phyloP scores from a whole-genome alignment of 2,329 filamentous ascomycete species.

The Exophiala bonariae region DNA sequence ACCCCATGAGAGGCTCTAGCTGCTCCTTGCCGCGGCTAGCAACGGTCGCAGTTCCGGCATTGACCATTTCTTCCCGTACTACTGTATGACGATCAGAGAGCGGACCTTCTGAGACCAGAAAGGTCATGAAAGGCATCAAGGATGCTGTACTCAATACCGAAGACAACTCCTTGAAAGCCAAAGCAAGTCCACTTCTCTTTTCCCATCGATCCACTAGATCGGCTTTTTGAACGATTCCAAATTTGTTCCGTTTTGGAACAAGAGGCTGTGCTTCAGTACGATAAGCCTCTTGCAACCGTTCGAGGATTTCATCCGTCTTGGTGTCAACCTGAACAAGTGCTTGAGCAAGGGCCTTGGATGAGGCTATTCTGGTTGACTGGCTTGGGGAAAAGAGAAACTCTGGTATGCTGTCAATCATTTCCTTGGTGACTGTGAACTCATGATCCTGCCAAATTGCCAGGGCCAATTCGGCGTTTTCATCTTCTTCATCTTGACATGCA shows the following conservation, averaged over 20 bases:
- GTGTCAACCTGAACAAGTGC: slow-evolving; percentile 63
- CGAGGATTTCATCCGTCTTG: slow-evolving; percentile 63
- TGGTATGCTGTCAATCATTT: slow-evolving; percentile 67
- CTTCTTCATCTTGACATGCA: slow-evolving; percentile 84
- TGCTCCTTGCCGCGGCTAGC: slow-evolving; percentile 76
- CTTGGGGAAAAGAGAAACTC: slow-evolving; percentile 80
- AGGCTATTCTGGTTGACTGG: slow-evolving; percentile 76
- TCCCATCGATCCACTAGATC: slow-evolving; percentile 91
- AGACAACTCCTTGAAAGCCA: slow-evolving; percentile 81
- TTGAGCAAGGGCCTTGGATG: slow-evolving; percentile 78
- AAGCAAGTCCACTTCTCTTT: slow-evolving; percentile 80
- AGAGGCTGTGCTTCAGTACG: slow-evolving; percentile 77
- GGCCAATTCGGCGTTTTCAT: slow-evolving; percentile 81
- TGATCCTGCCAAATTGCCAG: slow-evolving; percentile 95
- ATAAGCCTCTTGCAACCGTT: slow-evolving; percentile 70
- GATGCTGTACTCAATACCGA: slow-evolving; percentile 66
- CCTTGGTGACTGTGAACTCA: slow-evolving; percentile 67
- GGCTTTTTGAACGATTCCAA: slow-evolving; percentile 89
- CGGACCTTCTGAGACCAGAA: slow-evolving; percentile 81
- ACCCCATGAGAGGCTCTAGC: slow-evolving; percentile 86
- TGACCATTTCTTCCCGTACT: slow-evolving; percentile 87
- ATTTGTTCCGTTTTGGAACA: slow-evolving; percentile 82
- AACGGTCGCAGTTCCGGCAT: slow-evolving; percentile 80
- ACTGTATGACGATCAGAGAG: slow-evolving; percentile 76
- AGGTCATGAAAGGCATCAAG: slow-evolving; percentile 76